Evolutionary conservation across 768 basidiomycete genomes (phyloP).

Genomic region (Boletus vermiculosoides): DNA sequence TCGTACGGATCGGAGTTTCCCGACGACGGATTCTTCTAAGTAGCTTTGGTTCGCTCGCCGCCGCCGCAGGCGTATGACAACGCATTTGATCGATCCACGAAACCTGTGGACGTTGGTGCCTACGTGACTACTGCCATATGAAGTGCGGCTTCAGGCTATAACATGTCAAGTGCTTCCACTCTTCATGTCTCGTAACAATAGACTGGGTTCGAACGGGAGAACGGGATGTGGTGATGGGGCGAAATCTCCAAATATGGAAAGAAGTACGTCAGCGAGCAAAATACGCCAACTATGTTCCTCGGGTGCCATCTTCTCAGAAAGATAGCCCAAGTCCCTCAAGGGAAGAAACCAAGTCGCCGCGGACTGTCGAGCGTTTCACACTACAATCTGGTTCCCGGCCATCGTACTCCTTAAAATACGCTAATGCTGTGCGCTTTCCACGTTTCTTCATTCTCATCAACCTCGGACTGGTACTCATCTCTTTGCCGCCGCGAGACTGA

Average conservation of each 20-base stretch:
- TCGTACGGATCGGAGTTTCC: background rate
- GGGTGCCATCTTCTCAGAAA: conserved; percentile 15
- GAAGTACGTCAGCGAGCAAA: conserved; percentile 15
- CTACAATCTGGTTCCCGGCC: background rate
- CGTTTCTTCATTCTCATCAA: conserved; percentile 15
- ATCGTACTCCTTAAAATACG: conserved; percentile 2
- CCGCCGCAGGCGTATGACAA: background rate
- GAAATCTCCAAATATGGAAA: background rate
- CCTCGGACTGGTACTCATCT: background rate
- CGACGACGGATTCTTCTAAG: conserved; percentile 3
- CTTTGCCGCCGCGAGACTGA: conserved; percentile 13
- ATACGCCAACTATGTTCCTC: background rate
- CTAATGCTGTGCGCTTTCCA: conserved; percentile 3
- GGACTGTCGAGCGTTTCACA: conserved; percentile 4
- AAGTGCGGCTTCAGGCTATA: background rate
- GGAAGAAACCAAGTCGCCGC: conserved; percentile 19
- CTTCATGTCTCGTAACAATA: background rate
- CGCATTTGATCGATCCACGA: conserved; percentile 1
- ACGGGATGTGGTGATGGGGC: background rate
- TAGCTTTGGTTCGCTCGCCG: background rate
- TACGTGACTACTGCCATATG: background rate
- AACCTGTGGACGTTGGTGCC: background rate
- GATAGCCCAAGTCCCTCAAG: conserved; percentile 9
- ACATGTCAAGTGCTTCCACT: background rate
- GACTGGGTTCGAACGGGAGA: background rate